A percentile compares a stretch with the other conserved stretches of the same genome.
phyloP scores from a whole-genome alignment of 2,329 filamentous ascomycete species.

The Ascochyta rabiei region DNA sequence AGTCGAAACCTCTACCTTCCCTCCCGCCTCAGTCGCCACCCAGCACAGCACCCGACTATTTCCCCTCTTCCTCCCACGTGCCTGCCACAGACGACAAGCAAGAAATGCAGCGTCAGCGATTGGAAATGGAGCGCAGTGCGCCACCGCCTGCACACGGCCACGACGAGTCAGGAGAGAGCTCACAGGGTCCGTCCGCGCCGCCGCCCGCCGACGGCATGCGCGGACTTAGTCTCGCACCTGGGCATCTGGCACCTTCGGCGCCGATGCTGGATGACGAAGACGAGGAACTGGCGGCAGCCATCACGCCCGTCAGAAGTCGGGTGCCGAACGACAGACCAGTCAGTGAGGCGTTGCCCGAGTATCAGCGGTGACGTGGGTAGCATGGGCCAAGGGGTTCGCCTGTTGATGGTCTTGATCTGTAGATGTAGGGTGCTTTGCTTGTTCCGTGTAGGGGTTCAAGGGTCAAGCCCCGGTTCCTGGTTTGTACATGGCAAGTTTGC shows the following conservation, averaged over 20 bases:
- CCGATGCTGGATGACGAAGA: conserved; percentile 44
- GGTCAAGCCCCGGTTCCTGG: background rate
- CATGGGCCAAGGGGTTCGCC: background rate
- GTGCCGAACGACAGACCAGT: conserved; percentile 15
- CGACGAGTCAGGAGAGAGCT: conserved; percentile 27
- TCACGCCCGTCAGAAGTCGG: conserved; percentile 27
- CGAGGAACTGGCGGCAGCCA: conserved; percentile 38
- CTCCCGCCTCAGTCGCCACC: conserved; percentile 31
- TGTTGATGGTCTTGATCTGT: background rate
- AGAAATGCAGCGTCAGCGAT: conserved; percentile 66
- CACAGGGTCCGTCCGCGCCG: conserved; percentile 27
- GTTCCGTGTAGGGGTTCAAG: background rate
- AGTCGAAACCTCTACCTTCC: conserved; percentile 28
- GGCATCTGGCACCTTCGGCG: conserved; percentile 29
- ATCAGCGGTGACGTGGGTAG: conserved; percentile 29
- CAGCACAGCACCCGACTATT: conserved; percentile 32
- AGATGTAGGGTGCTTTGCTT: conserved; percentile 18
- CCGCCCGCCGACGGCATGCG: conserved; percentile 22
- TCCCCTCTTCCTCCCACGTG: conserved; percentile 39
- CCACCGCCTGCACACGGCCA: conserved; percentile 38
- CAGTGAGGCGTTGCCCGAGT: conserved; percentile 41
- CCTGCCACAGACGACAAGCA: conserved; percentile 73
- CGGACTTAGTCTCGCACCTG: conserved; percentile 15
- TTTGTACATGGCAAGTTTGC: background rate
- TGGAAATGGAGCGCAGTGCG: conserved; percentile 51